Evolutionary conservation across 2,329 filamentous ascomycete species (phyloP).

Genomic region (Arthroderma uncinatum): DNA sequence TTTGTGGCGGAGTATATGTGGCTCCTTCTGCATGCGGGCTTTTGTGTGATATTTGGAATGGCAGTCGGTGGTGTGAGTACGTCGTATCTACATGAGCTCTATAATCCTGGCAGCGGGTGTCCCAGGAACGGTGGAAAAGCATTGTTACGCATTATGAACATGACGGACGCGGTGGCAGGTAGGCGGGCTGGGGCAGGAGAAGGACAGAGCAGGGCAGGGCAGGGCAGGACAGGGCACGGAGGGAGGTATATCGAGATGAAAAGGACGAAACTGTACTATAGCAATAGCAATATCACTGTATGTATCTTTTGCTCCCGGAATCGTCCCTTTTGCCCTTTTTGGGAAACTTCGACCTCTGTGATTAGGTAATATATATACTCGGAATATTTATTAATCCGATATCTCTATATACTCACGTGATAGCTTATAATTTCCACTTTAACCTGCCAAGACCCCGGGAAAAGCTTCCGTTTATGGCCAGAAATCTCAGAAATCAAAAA

Average conservation of each 20-base stretch:
- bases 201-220: too few relatives aligned
- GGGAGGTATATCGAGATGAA: not conserved
- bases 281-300: conserved; percentile 2
- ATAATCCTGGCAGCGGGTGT: not conserved
- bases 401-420: not conserved
- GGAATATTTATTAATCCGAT: not conserved
- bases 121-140: not conserved
- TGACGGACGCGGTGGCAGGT: not conserved
- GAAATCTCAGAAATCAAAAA: not conserved
- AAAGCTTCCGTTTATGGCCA: conserved; percentile 16
- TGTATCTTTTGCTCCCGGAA: too few relatives aligned
- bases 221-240: too few relatives aligned
- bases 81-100: not conserved
- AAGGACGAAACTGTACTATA: not conserved
- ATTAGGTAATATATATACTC: not conserved
- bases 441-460: conserved; percentile 15
- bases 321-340: not conserved
- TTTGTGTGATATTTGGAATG: not conserved
- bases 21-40: not conserved
- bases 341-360: too few relatives aligned
- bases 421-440: conserved; percentile 9
- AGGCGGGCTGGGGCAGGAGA: too few relatives aligned
- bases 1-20: not conserved
- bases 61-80: not conserved
- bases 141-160: not conserved